Base-by-base conservation (phyloP, 768 basidiomycete genomes). In the Kwoniella europaea region DNA sequence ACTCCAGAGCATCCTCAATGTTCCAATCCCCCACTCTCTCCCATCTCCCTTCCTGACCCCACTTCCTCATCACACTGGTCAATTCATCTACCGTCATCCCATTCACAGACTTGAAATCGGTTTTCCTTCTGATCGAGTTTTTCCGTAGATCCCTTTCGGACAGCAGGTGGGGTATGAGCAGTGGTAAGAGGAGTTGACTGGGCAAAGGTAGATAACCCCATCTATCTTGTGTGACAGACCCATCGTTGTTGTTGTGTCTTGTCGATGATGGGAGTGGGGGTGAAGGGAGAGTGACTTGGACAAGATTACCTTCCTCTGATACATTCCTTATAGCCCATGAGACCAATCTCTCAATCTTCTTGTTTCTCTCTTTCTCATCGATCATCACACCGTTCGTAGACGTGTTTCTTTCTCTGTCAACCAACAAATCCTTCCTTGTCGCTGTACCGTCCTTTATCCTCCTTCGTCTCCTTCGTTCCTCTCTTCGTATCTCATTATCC, bases 1-100 rank as follows among this genome's bases (percentile, higher is more conserved):
- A 72, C 53, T 74, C 69, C 22, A 80, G 2, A 52, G 72, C 72
- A 41, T 76, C 79, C 61, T 74, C 71, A 12, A 80, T 59, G 13
- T 41, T 65, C 74, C 74, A 78, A 52, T 76, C 75, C 2, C 72
- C 71, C 3, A 79, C n/a, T 43, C 77, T 69, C 71, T 81, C 79
- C 79, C 79, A 81, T 59, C 79, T 56, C 10, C 77, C 79, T 18
- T 78, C 76, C 44, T 64, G 63, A 1, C 79, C 77, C 74, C 79
- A 79, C 13, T 61, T 5, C 29, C 67, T 56, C 65, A 81, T 50
- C 41, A 43, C 46, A 35, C 9, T 29, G 0, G 71, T n/a, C 6
- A 79, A 1, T 43, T 81, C 71, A 41, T 73, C 72, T 4, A 76
- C 15, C 5, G 63, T 72, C 70, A 80, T 75, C 20, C 77, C 77